Percentiles rank a stretch among this genome's conserved stretches.
Evolutionary conservation across 495 filamentous ascomycete species (phyloP).

Genomic region (Astrothelium subdiscretum): DNA sequence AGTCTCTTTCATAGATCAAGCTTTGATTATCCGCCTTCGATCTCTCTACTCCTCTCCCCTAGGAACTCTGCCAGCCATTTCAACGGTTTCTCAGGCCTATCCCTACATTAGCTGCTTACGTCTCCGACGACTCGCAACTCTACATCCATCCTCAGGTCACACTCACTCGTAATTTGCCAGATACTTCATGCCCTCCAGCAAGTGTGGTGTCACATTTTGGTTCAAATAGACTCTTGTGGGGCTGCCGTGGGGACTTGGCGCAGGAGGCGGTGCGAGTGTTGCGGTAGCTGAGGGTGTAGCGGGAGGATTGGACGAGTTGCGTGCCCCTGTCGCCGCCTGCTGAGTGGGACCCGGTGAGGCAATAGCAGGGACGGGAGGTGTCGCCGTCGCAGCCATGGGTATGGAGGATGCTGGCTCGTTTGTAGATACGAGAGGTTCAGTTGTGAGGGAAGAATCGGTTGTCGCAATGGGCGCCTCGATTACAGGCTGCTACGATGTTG

Average conservation of each 20-base stretch:
- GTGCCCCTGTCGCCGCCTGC: neutral
- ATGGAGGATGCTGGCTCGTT: neutral
- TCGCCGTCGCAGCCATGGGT: neutral
- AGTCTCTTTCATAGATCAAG: no score
- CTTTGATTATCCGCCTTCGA: constrained; percentile 25
- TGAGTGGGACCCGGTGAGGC: neutral
- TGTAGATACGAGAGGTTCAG: neutral
- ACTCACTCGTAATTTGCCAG: constrained; percentile 60
- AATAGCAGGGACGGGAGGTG: neutral
- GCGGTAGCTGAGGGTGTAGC: constrained; percentile 27
- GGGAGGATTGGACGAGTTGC: constrained; percentile 16
- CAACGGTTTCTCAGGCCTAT: constrained; percentile 71
- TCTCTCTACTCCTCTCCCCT: constrained; percentile 66
- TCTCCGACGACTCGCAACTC: neutral
- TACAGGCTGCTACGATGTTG: neutral
- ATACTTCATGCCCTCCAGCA: constrained; percentile 88
- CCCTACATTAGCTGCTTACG: neutral
- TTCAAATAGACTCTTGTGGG: constrained; percentile 85
- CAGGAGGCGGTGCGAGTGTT: constrained; percentile 25
- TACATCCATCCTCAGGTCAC: neutral
- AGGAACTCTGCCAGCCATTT: constrained; percentile 78
- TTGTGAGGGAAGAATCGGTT: neutral
- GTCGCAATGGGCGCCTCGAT: no score
- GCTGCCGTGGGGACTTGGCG: constrained; percentile 54
- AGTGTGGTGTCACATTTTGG: constrained; percentile 65